Evolutionary conservation across 768 basidiomycete species (phyloP).

Genomic region (Boletus subcaerulescens): DNA sequence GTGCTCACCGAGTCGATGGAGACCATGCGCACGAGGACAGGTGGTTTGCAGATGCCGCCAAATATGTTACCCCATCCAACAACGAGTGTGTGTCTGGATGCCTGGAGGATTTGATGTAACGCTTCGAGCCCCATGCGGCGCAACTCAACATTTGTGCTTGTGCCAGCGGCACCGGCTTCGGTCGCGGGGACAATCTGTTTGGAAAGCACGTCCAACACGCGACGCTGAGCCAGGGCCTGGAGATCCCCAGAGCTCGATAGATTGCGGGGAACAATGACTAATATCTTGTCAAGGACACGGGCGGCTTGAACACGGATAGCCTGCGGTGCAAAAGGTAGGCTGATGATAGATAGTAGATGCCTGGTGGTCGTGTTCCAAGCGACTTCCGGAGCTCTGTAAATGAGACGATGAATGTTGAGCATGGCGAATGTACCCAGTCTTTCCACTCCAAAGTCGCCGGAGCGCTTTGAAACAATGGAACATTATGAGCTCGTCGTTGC

Average conservation of each 20-base stretch:
- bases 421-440: slow-evolving; percentile 77
- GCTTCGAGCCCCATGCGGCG: slow-evolving; percentile 87
- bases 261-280: slow-evolving; percentile 74
- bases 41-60: slow-evolving; percentile 76
- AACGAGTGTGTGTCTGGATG: slow-evolving; percentile 86
- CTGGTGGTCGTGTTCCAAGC: slow-evolving; percentile 82
- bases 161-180: slow-evolving; percentile 42
- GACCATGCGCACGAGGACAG: slow-evolving; percentile 33
- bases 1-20: slow-evolving; percentile 43
- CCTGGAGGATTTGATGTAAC: slow-evolving; percentile 85
- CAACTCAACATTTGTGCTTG: slow-evolving; percentile 63
- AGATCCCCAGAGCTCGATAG: slow-evolving; percentile 56
- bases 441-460: slow-evolving; percentile 88
- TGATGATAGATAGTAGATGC: slow-evolving; percentile 77
- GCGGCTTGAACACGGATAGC: slow-evolving; percentile 87
- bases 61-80: slow-evolving; percentile 95
- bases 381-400: slow-evolving; percentile 75
- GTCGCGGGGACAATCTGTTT: slow-evolving; percentile 62
- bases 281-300: slow-evolving; percentile 78
- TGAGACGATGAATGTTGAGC: slow-evolving; percentile 84
- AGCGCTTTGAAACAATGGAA: slow-evolving; percentile 47
- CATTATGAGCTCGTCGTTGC: neutral
- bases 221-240: slow-evolving; percentile 70
- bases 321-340: slow-evolving; percentile 66
- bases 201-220: slow-evolving; percentile 81